These are phyloP conservation scores for Sporothrix phasma DNA, from an alignment of 2,329 filamentous ascomycete genomes.

Conservation along the genomic window DNA sequence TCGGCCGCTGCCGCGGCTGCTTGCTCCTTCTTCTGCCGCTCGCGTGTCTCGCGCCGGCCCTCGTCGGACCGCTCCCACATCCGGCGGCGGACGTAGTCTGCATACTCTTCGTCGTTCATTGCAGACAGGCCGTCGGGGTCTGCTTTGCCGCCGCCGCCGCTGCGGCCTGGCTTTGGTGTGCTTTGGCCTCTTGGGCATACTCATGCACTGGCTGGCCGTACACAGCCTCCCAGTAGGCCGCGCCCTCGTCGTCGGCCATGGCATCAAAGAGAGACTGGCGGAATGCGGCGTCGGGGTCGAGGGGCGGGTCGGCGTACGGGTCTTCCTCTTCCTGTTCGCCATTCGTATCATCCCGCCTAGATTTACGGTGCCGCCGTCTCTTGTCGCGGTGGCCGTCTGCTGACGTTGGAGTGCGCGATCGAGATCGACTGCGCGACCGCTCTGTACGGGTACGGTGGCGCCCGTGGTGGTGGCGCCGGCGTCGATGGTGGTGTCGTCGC, in stretches of 20 bases:
- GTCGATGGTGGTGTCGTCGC: neutral
- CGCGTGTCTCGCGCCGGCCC: constrained; percentile 68
- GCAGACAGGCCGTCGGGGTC: constrained; percentile 52
- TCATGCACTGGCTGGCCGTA: constrained; percentile 86
- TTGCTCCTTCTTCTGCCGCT: constrained; percentile 41
- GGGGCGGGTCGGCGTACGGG: constrained; percentile 35
- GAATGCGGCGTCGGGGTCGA: constrained; percentile 69
- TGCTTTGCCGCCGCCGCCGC: constrained; percentile 22
- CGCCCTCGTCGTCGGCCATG: constrained; percentile 92
- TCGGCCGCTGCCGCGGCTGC: constrained; percentile 29
- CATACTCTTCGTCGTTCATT: constrained; percentile 92
- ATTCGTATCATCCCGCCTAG: neutral
- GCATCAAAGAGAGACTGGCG: constrained; percentile 93
- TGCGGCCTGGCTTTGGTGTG: neutral
- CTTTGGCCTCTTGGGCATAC: constrained; percentile 15
- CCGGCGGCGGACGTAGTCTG: constrained; percentile 67
- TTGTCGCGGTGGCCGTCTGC: neutral
- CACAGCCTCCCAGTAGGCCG: constrained; percentile 89
- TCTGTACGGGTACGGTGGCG: neutral
- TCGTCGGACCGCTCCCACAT: constrained; percentile 97
- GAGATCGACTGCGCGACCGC: neutral
- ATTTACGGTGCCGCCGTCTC: neutral
- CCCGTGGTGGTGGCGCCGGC: neutral
- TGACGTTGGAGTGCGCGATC: neutral
- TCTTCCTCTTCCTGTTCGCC: constrained; percentile 23